These are phyloP conservation scores for Cochlearia excelsa DNA, from an alignment of 345 rosid species.

Conservation along the genomic window DNA sequence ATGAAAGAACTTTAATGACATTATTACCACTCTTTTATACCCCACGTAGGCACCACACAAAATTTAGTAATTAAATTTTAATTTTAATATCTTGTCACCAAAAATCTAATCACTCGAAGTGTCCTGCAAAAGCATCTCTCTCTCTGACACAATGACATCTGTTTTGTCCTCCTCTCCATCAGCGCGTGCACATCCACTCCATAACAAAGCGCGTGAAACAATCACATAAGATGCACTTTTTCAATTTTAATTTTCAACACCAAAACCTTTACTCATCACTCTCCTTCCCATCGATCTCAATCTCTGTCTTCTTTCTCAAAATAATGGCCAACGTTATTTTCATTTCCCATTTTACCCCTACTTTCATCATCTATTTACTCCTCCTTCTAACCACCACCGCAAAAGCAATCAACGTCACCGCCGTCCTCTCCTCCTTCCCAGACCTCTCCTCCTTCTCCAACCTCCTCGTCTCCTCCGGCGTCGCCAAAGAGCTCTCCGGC, in stretches of 20 bases:
- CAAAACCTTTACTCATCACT: conserved; percentile 15
- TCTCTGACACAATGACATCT: conserved; percentile 28
- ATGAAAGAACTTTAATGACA: no score
- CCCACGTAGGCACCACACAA: no score
- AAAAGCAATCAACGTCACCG: conserved; percentile 56
- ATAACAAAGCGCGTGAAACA: not conserved
- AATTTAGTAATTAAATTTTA: no score
- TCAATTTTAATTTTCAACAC: not conserved
- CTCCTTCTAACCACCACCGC: conserved; percentile 42
- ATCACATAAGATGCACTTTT: not conserved
- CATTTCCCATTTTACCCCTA: conserved; percentile 53
- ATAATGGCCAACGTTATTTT: conserved; percentile 35
- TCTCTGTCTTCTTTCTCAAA: conserved; percentile 18
- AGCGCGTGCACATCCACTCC: conserved; percentile 7
- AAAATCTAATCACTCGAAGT: conserved; percentile 31
- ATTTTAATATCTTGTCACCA: no score
- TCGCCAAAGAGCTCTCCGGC: conserved; percentile 53
- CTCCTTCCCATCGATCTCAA: conserved; percentile 24
- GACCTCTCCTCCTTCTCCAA: conserved; percentile 56
- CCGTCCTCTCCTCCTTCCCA: conserved; percentile 61
- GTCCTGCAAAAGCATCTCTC: conserved; percentile 30
- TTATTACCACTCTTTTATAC: no score
- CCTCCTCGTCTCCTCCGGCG: conserved; percentile 48
- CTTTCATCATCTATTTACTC: conserved; percentile 39
- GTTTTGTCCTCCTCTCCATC: not conserved